Base-by-base conservation (phyloP, 345 rosid genomes). In the Linum lewisii region DNA sequence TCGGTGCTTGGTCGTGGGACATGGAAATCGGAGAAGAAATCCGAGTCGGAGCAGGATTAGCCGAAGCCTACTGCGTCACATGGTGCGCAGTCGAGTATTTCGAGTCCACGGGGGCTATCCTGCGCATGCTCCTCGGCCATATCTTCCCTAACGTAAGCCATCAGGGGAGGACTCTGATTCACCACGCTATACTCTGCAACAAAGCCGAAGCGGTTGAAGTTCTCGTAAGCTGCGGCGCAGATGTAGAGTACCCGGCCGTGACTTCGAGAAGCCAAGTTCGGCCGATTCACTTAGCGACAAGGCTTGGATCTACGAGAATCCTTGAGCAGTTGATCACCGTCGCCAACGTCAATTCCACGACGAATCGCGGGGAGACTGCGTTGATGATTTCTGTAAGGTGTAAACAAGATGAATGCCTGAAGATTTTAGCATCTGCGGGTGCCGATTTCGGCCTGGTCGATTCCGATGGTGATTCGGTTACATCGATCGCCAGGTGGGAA, bases 41-140 rank as follows among this genome's bases (percentile, higher is more conserved):
- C 44, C 60, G 60, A 11, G 60, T 57, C 8, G 60, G 60, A 15
- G 44, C 60, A 32, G 60, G 60, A 57, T 19, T 57, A 18, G 60
- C 44, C 44, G 60, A 57, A 19, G 22, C 60, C 19, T 57, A 29
- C 34, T 15, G 21, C 36, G 22, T 57, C 60, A 57, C 60, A 19
- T 57, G 60, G 60, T 57, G 60, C 22, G 60, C 60, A 6, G 60
- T 57, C 8, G 60, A 57, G 60, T 57, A 57, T 34, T 57, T 57
- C 21, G 60, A 57, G 29, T 34, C 44, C 21, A 57, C 37, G 19
- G 60, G 60, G 2, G 9, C 23, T 11, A 57, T 57, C 26, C 20
- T 57, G 21, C 60, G 44, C 42, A 15, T 57, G 60, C 60, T 57
- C 44, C 60, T 57, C 44, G 29, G 21, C 32, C 23, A 57, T 26